Percentiles rank a stretch among this genome's conserved stretches.
phyloP scores from a whole-genome alignment of 179 eudicot species.

The Dionaea muscipula region DNA sequence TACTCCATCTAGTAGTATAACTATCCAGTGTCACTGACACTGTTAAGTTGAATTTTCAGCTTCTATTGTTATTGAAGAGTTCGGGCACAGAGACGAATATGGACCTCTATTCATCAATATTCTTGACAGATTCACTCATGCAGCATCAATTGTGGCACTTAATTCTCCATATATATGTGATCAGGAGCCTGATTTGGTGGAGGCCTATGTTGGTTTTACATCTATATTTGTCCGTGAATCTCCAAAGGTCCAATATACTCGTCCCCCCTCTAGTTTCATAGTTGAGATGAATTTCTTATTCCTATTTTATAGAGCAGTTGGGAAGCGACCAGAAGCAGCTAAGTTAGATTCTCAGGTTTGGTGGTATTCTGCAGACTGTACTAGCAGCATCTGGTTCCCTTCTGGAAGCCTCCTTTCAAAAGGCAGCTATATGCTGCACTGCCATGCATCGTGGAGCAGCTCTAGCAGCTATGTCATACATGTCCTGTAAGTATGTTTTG shows the following conservation, averaged over 20 bases:
- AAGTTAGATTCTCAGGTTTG: neutral
- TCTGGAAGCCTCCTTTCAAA: slow-evolving; percentile 77
- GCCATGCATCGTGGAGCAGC: slow-evolving; percentile 99
- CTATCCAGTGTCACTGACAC: slow-evolving; percentile 4
- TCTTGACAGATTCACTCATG: slow-evolving; percentile 68
- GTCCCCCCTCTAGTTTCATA: neutral
- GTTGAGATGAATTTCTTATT: no score
- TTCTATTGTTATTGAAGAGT: slow-evolving; percentile 73
- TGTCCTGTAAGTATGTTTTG: slow-evolving; percentile 55
- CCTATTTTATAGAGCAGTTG: no score
- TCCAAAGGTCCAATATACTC: slow-evolving; percentile 46
- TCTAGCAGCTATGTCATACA: slow-evolving; percentile 90
- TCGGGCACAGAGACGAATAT: slow-evolving; percentile 71
- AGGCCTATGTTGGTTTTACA: slow-evolving; percentile 76
- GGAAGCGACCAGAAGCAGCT: no score
- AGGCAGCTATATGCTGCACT: slow-evolving; percentile 91
- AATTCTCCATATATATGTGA: slow-evolving; percentile 92
- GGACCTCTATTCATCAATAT: slow-evolving; percentile 72
- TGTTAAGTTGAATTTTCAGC: slow-evolving; percentile 30
- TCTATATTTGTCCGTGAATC: slow-evolving; percentile 62
- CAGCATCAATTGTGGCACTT: slow-evolving; percentile 72
- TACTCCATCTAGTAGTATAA: neutral
- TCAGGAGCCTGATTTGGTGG: slow-evolving; percentile 92
- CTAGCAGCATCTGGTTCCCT: slow-evolving; percentile 69
- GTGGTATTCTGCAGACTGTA: slow-evolving; percentile 44